phyloP scores from a whole-genome alignment of 441 rosid genomes.

The Brassica balearica region DNA sequence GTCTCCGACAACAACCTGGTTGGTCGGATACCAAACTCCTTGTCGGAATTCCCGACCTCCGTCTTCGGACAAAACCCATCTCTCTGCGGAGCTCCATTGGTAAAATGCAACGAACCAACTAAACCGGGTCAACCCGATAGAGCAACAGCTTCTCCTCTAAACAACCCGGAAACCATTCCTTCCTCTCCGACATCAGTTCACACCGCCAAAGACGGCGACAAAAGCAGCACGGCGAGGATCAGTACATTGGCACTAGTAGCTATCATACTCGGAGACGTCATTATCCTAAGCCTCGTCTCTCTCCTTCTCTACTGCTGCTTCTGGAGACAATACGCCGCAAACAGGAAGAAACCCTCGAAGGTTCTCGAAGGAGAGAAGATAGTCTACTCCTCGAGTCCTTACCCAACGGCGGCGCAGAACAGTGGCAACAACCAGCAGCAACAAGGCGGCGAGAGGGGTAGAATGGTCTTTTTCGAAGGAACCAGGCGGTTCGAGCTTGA shows the following conservation, averaged over 20 bases:
- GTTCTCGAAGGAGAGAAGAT: slow-evolving; percentile 69
- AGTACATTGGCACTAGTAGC: slow-evolving; percentile 68
- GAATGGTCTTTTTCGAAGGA: slow-evolving; percentile 79
- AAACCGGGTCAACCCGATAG: slow-evolving; percentile 57
- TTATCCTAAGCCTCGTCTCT: slow-evolving; percentile 59
- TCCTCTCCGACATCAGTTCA: slow-evolving; percentile 49
- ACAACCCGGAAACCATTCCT: slow-evolving; percentile 49
- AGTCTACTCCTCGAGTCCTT: slow-evolving; percentile 67
- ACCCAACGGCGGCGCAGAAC: slow-evolving; percentile 45
- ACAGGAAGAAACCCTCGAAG: slow-evolving; percentile 50
- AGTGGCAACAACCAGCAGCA: slow-evolving; percentile 25
- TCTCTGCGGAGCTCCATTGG: slow-evolving; percentile 64
- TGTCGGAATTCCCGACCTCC: slow-evolving; percentile 56
- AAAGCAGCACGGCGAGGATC: slow-evolving; percentile 46
- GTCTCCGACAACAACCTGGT: slow-evolving; percentile 55
- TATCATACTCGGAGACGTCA: slow-evolving; percentile 70
- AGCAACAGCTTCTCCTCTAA: slow-evolving; percentile 58
- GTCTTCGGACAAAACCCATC: slow-evolving; percentile 55
- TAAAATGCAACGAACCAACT: slow-evolving; percentile 40
- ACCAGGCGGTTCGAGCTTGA: slow-evolving; percentile 66
- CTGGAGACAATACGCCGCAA: slow-evolving; percentile 62
- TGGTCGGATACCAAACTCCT: slow-evolving; percentile 58
- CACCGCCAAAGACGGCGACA: background rate
- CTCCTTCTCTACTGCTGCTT: slow-evolving; percentile 70
- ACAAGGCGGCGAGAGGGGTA: slow-evolving; percentile 60